Evolutionary conservation across 441 rosid species (phyloP), one percentile per base, ranked within the genome.

Genomic region (Geranium incanum): DNA sequence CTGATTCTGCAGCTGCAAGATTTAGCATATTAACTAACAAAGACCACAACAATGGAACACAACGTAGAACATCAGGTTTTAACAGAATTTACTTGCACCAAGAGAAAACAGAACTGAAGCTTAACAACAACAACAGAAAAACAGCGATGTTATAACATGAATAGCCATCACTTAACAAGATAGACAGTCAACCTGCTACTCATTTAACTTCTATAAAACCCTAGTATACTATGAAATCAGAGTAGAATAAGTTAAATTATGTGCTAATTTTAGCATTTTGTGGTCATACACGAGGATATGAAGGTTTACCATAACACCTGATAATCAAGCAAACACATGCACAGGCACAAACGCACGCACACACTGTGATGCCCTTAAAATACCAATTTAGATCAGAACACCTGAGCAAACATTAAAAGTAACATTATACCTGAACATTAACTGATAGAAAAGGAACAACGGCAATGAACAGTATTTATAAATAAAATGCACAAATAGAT

Each of bases 371-470:
- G 66, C 11, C 66, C 8, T 16, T 2, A 62, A 62, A 59, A 62
- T 21, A 9, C 66, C 8, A 28, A 21, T 21, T 1, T 21, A 21
- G 23, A 62, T 62, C 18, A 8, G 21, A 50, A 60, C 2, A 16
- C 4, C 66, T 60, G 66, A 23, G 8, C 66, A 62, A 62, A 62
- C 66, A 62, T 23, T 21, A 62, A 2, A 21, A 62, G 66, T 62
- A 62, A 62, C 9, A 8, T 62, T 21, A 28, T 13, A 19, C 66
- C 23, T 59, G 11, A 16, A 59, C 18, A 59, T 18, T 8, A 59
- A 59, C 23, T 59, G 11, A 62, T 62, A 62, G 66, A 62, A 62
- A 60, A 16, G 63, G 63, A 18, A 18, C 21, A 57, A 57, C 1
- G 63, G 4, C 63, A 57, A 5, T 5, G 19, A 18, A 6, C 7